A percentile compares a stretch with the other conserved stretches of the same genome.
Conservation (phyloP, 2,329 filamentous ascomycete species). For the Taxawa tesnikishii region DNA sequence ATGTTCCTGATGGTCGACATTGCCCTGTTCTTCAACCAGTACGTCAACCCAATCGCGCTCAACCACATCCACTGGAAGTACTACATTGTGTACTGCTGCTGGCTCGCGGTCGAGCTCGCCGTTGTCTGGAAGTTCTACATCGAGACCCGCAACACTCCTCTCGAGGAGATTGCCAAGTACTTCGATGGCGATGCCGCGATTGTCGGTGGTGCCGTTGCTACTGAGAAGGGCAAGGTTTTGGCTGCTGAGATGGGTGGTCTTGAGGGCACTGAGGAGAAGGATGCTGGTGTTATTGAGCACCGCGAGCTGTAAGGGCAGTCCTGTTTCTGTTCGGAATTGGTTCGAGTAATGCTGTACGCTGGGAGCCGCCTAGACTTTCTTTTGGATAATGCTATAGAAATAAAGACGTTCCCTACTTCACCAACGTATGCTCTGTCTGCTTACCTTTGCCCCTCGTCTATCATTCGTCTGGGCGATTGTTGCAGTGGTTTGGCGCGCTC, state of each 20-base stretch:
- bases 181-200: conserved; percentile 31
- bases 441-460: too few relatives aligned
- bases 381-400: too few relatives aligned
- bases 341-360: too few relatives aligned
- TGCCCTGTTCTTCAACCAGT: conserved; percentile 31
- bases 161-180: conserved; percentile 33
- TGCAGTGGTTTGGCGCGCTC: too few relatives aligned
- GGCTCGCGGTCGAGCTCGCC: conserved; percentile 19
- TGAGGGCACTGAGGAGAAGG: conserved; percentile 13
- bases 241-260: conserved; percentile 15
- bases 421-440: too few relatives aligned
- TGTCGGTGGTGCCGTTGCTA: conserved; percentile 21
- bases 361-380: too few relatives aligned
- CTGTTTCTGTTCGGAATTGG: too few relatives aligned
- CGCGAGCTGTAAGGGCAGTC: conserved; percentile 10
- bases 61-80: conserved; percentile 15
- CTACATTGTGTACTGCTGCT: conserved; percentile 20
- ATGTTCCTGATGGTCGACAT: conserved; percentile 33
- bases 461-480: too few relatives aligned
- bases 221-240: conserved; percentile 17
- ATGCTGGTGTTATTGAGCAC: conserved; percentile 12
- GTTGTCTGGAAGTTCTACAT: conserved; percentile 24
- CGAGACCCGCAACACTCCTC: conserved; percentile 30
- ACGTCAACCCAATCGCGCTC: conserved; percentile 20
- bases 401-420: too few relatives aligned